These are phyloP conservation scores for Mortierella hygrophila DNA, from an alignment of 192 early-diverging fungal genomes.

Conservation along the genomic window DNA sequence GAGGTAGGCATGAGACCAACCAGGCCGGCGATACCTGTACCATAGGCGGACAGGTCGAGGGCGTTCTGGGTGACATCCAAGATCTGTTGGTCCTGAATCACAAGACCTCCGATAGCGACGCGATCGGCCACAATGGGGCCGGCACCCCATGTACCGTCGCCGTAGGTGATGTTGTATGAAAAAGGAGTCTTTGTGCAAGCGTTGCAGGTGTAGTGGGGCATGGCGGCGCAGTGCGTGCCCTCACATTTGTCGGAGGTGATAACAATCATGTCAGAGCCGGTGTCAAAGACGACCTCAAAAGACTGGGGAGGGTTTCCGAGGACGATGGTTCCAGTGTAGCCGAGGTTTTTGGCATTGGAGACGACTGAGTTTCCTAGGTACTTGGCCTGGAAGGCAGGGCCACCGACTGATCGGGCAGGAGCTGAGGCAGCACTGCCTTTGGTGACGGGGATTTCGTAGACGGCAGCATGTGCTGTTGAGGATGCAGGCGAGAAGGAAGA, in stretches of 20 bases:
- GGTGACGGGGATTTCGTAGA: slow-evolving; percentile 30
- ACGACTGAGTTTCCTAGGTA: slow-evolving; percentile 45
- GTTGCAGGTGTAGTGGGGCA: slow-evolving; percentile 48
- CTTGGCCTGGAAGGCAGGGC: slow-evolving; percentile 28
- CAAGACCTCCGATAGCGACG: slow-evolving; percentile 47
- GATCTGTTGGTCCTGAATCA: slow-evolving; percentile 49
- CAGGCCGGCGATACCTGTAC: slow-evolving; percentile 31
- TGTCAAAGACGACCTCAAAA: slow-evolving; percentile 93
- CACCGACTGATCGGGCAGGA: neutral
- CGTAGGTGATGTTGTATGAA: slow-evolving; percentile 55
- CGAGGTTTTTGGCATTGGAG: slow-evolving; percentile 48
- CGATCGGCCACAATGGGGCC: slow-evolving; percentile 44
- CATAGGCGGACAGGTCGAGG: slow-evolving; percentile 41
- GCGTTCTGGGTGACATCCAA: slow-evolving; percentile 46
- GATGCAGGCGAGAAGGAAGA: slow-evolving; percentile 1
- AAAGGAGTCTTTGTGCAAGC: slow-evolving; percentile 51
- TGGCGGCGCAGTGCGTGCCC: slow-evolving; percentile 29
- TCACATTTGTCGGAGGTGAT: slow-evolving; percentile 48
- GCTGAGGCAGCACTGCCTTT: neutral
- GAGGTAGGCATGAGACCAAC: slow-evolving; percentile 51
- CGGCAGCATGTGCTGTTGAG: slow-evolving; percentile 9
- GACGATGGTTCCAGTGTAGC: slow-evolving; percentile 91
- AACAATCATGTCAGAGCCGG: slow-evolving; percentile 69
- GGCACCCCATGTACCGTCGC: slow-evolving; percentile 55
- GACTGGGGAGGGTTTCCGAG: slow-evolving; percentile 88